A percentile compares a stretch with the other conserved stretches of the same genome.
Conservation (phyloP, 768 basidiomycete genomes). For the Naganishia kalamii region DNA sequence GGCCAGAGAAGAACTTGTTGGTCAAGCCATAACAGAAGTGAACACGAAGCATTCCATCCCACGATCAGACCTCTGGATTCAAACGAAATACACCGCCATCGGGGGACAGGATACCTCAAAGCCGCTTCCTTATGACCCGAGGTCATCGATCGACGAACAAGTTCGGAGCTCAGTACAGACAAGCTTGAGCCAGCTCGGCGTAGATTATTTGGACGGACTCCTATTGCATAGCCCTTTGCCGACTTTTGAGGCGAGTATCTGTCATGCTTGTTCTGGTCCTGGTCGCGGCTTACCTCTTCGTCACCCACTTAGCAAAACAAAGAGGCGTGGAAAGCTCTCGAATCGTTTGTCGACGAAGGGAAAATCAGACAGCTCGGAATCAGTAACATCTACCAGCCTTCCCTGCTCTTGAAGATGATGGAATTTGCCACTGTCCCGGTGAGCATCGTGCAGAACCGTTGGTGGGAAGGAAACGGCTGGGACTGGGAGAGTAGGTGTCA, state of each 20-base stretch:
- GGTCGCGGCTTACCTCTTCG: not conserved
- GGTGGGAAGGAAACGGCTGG: constrained; percentile 76
- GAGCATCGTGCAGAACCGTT: constrained; percentile 60
- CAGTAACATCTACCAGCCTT: constrained; percentile 68
- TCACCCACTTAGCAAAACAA: constrained; percentile 51
- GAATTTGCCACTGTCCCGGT: constrained; percentile 54
- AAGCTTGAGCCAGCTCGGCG: constrained; percentile 64
- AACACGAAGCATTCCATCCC: constrained; percentile 55
- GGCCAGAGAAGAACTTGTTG: constrained; percentile 70
- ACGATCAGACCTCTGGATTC: constrained; percentile 66
- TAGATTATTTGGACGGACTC: constrained; percentile 70
- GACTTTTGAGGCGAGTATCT: constrained; percentile 48
- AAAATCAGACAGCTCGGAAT: constrained; percentile 53
- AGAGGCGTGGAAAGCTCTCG: constrained; percentile 63
- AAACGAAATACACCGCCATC: constrained; percentile 77
- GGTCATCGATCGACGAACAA: constrained; percentile 55
- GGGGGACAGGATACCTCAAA: constrained; percentile 64
- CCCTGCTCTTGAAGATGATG: constrained; percentile 54
- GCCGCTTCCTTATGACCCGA: constrained; percentile 67
- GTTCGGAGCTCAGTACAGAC: constrained; percentile 58
- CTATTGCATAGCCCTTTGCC: constrained; percentile 69
- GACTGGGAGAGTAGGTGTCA: constrained; percentile 51
- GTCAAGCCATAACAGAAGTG: constrained; percentile 60
- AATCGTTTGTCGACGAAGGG: constrained; percentile 60
- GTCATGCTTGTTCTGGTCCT: not conserved